Evolutionary conservation across 768 basidiomycete genomes (phyloP), one percentile per base, ranked within the genome.

Genomic region (Suillus subluteus): DNA sequence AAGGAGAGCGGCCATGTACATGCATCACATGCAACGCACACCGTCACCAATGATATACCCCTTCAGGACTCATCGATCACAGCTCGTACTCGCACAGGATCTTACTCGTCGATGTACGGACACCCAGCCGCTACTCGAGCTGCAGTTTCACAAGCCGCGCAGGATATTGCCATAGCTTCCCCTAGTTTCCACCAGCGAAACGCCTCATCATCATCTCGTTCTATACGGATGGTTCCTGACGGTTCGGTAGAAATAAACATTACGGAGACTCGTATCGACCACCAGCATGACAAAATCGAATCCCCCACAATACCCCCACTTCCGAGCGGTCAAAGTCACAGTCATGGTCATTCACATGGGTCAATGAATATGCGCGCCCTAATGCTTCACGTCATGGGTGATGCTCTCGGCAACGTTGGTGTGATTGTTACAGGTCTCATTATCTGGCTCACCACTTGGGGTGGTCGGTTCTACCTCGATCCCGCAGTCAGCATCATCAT

Each of bases 291-390:
- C 0, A 82, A 86, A 26, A 79, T 88, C 7, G 62, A 69, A 64
- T 73, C 74, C 61, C 48, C 44, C 5, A 23, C 48, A 3, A 48
- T 58, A 21, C 46, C 61, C 12, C 35, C 62, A 21, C 50, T 67
- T 15, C 54, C 68, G 2, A 74, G 58, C 65, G 73, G 35, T 68
- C 73, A 46, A 35, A 71, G 35, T 70, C 73, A 46, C 30, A 70
- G 69, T 12, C 78, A 79, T 52, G 65, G 80, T 75, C 80, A 85
- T 75, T 71, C 79, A 26, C 87, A 89, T 71, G 68, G 73, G 32
- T 94, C 91, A 0, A 99, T 99, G 98, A 99, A 99, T 79, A 98
- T 99, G 96, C 91, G 83, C 26, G 98, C 96, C 37, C 84, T 99
- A 1, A 82, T 99, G 44, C 80, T 99, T 41, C 98, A 99, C 76